Evolutionary conservation across 805 yeast genomes (phyloP).

Genomic region (Sungouiella blattae): DNA sequence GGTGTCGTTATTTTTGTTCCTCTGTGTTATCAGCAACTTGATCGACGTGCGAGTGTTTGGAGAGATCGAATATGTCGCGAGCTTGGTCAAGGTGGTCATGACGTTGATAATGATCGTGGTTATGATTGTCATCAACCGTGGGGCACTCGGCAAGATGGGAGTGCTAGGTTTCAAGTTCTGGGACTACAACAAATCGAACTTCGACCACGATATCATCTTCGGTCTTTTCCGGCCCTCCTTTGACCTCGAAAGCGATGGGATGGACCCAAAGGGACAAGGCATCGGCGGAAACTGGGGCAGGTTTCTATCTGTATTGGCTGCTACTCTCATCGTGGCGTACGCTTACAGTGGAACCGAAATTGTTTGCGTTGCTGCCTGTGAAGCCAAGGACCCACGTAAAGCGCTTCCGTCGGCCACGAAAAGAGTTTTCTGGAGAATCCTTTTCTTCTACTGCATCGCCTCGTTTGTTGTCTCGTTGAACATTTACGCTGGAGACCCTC

Average conservation of each 20-base stretch:
- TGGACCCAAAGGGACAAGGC: conserved; percentile 47
- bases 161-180: conserved; percentile 69
- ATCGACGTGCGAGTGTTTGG: conserved; percentile 72
- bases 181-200: conserved; percentile 51
- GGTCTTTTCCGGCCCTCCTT: conserved; percentile 76
- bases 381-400: conserved; percentile 75
- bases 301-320: conserved; percentile 56
- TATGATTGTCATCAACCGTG: conserved; percentile 63
- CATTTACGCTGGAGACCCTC: conserved; percentile 74
- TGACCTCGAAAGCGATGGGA: conserved; percentile 59
- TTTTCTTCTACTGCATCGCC: conserved; percentile 62
- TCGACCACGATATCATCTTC: conserved; percentile 46
- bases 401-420: conserved; percentile 76
- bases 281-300: conserved; percentile 61
- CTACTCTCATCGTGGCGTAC: conserved; percentile 62
- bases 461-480: conserved; percentile 69
- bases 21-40: conserved; percentile 52
- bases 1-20: conserved; percentile 53
- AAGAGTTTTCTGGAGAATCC: conserved; percentile 68
- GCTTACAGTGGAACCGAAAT: conserved; percentile 82
- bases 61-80: conserved; percentile 64
- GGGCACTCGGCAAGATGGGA: conserved; percentile 42
- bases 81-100: conserved; percentile 53
- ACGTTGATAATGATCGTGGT: conserved; percentile 53
- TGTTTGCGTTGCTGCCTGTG: conserved; percentile 82